Percentiles rank a stretch among this genome's conserved stretches.
These are phyloP conservation scores for Diaporthe ampelina DNA, from an alignment of 2,329 filamentous ascomycete species.

Conservation along the genomic window DNA sequence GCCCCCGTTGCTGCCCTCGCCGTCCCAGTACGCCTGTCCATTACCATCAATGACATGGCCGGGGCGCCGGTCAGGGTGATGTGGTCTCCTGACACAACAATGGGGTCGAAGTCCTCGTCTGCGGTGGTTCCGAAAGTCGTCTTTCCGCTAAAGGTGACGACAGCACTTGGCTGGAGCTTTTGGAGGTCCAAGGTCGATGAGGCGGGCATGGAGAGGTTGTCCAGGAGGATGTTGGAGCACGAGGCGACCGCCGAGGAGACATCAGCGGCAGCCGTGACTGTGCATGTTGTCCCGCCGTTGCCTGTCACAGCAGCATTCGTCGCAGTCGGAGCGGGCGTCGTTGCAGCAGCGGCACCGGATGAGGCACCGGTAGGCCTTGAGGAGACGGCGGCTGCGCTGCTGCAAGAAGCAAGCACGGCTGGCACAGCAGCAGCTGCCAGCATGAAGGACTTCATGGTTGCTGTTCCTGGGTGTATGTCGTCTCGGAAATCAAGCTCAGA, in stretches of 20 bases:
- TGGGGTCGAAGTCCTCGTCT: slow-evolving; percentile 37
- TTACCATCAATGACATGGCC: slow-evolving; percentile 43
- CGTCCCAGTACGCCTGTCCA: slow-evolving; percentile 48
- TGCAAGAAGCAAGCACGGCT: slow-evolving; percentile 27
- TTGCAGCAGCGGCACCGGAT: not conserved
- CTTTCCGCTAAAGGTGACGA: slow-evolving; percentile 46
- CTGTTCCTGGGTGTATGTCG: not conserved
- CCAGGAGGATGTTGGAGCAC: slow-evolving; percentile 55
- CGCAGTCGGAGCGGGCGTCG: not conserved
- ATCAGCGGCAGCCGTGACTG: slow-evolving; percentile 40
- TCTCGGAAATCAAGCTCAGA: not conserved
- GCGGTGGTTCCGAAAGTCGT: slow-evolving; percentile 41
- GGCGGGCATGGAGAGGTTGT: slow-evolving; percentile 52
- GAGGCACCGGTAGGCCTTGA: slow-evolving; percentile 1
- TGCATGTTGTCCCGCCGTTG: slow-evolving; percentile 38
- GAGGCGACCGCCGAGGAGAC: slow-evolving; percentile 44
- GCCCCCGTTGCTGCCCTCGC: slow-evolving; percentile 55
- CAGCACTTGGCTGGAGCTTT: slow-evolving; percentile 50
- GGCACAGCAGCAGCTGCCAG: slow-evolving; percentile 28
- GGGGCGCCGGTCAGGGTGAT: slow-evolving; percentile 43
- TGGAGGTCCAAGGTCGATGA: slow-evolving; percentile 54
- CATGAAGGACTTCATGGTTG: slow-evolving; percentile 21
- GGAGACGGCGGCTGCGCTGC: slow-evolving; percentile 6
- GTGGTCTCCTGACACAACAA: slow-evolving; percentile 42
- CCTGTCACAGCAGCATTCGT: slow-evolving; percentile 13